Base-by-base conservation (phyloP, 1,284 basidiomycete genomes). In the Inonotus obliquus region DNA sequence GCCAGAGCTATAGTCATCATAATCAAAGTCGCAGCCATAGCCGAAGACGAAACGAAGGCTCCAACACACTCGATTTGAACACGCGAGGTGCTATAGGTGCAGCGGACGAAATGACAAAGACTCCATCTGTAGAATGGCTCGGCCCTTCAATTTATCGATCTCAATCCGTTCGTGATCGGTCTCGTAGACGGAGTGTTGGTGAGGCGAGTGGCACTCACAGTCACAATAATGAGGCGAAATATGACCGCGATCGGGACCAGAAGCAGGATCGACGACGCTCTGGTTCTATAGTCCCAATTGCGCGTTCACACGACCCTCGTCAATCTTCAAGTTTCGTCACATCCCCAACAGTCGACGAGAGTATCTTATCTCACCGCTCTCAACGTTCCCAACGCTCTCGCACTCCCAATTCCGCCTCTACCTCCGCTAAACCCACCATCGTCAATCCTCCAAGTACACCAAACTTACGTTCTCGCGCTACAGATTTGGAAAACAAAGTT, bases 401-500 rank as follows among this genome's bases (percentile, higher is more conserved):
- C 6, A 44, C 17, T 4, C 17, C 1, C 17, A 21, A 1, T 44
- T 17, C 32, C 32, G 32, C 32, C 32, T 9, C 9, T 4, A 32
- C 32, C 9, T 9, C 32, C 9, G 9, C 32, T 9, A 32, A 32
- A 4, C 32, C 9, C 4, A 32, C 32, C 32, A 4, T 4, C 9
- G 9, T 32, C 32, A 32, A 32, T 9, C 32, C 32, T 4, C 32
- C 19, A 21, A n/a, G 19, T 44, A 44, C 17, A 4, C 17, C 41
- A 21, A 21, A 44, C 17, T 19, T 44, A 21, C 17, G 17, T 19
- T 13, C 47, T 9, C 44, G 39, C 7, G 62, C 59, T 9, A 13
- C 55, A 32, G n/a, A 57, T 38, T 21, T 52, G 21, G 49, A 57
- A 21, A 44, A 63, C 35, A 45, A 60, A 35, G 62, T 59, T 17